Percentiles rank a stretch among this genome's conserved stretches.
These are phyloP conservation scores for Umbellularia californica DNA, from an alignment of 164 flowering plant species.

Conservation along the genomic window DNA sequence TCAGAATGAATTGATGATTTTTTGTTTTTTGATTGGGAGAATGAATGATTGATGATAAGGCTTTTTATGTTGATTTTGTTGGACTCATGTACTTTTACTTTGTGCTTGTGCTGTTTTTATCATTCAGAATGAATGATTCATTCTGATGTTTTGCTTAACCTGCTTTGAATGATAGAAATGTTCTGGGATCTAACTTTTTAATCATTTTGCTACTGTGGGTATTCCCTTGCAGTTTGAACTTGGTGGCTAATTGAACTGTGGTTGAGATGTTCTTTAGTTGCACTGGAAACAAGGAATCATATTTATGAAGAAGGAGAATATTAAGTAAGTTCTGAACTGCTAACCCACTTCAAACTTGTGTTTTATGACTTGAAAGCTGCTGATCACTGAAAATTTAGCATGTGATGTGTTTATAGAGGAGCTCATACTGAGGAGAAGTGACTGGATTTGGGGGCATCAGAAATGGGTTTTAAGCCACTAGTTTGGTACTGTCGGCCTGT, in stretches of 20 bases:
- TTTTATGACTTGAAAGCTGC: background rate
- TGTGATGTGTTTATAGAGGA: background rate
- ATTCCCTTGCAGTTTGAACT: background rate
- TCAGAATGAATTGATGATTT: too few species aligned
- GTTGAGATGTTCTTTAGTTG: background rate
- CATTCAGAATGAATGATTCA: background rate
- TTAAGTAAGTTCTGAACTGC: background rate
- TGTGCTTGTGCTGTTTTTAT: background rate
- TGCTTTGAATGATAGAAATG: background rate
- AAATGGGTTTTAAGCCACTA: slow-evolving; percentile 71
- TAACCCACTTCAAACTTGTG: background rate
- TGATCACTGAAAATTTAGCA: background rate
- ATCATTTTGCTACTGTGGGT: background rate
- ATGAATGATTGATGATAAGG: too few species aligned
- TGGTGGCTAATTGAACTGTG: background rate
- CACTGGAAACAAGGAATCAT: background rate
- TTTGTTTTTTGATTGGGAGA: background rate
- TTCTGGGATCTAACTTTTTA: background rate
- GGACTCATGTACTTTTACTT: background rate
- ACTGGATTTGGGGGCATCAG: background rate
- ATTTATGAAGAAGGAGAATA: background rate
- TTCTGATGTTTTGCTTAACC: background rate
- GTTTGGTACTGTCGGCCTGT: slow-evolving; percentile 87
- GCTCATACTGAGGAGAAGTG: background rate
- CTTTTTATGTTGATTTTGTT: background rate